Evolutionary conservation across 305 asterid species (phyloP), one percentile per base, ranked within the genome.

Genomic region (Ajuga reptans): DNA sequence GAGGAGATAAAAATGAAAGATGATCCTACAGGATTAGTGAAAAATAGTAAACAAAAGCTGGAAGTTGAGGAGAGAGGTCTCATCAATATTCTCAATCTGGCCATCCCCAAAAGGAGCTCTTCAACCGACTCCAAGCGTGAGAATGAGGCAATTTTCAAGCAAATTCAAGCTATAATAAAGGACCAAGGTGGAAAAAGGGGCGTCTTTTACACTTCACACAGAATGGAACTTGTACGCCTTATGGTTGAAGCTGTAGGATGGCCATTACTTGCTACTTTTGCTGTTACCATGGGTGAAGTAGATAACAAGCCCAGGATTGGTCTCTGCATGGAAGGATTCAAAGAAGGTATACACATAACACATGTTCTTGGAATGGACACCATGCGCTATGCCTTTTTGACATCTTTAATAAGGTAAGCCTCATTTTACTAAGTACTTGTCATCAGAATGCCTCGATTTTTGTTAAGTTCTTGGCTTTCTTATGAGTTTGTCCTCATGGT

Each of bases 241-340:
- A 91, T 94, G 97, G 91, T 88, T 29, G 99, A 94, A 86, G 88
- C 96, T 79, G 90, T 91, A 61, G 99, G 99, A 47, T 94, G 99
- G 99, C 96, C 99, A 16, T 82, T 94, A 78, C 99, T 94, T 82
- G 99, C 99, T 76, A 89, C 94, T 64, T 91, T 94, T 84, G 88
- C 99, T 67, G 98, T 91, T 79, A 92, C 95, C 46, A 94, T 94
- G 99, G 99, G 96, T 79, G 99, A 94, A 83, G 80, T 92, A 64
- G 99, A 94, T 79, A 94, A 90, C 86, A 94, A 88, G 76, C 95
- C 96, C 24, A 84, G 98, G 81, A 83, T 88, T 71, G 73, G 71
- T 76, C 93, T 88, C 70, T 91, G 98, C 71, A 94, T 94, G 99
- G 99, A 94, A 78, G 99, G 99, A 75, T 91, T 91, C 76, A 89